A percentile compares a stretch with the other conserved stretches of the same genome.
These are phyloP conservation scores for Salicornia ramosissima DNA, from an alignment of 148 eudicot genomes.

Conservation along the genomic window DNA sequence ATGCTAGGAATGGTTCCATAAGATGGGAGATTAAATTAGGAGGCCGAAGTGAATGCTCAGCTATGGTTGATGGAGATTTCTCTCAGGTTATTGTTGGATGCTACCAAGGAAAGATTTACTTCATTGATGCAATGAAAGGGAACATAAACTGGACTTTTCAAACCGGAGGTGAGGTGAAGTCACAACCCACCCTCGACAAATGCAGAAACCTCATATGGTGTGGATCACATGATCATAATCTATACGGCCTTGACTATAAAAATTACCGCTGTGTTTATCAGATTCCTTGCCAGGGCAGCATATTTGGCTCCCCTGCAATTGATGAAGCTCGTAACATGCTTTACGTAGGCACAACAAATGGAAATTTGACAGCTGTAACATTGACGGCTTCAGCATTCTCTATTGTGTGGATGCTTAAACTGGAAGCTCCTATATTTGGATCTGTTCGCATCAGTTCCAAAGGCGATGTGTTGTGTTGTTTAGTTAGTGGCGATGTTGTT, in stretches of 20 bases:
- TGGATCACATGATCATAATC: slow-evolving; percentile 81
- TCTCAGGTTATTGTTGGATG: slow-evolving; percentile 85
- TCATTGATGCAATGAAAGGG: slow-evolving; percentile 55
- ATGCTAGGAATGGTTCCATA: slow-evolving; percentile 67
- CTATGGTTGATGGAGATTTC: slow-evolving; percentile 64
- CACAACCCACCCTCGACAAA: slow-evolving; percentile 69
- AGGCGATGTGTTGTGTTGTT: slow-evolving; percentile 70
- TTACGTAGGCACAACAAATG: slow-evolving; percentile 73
- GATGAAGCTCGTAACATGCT: slow-evolving; percentile 51
- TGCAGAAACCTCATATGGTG: slow-evolving; percentile 82
- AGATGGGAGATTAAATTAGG: slow-evolving; percentile 61
- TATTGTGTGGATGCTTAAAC: slow-evolving; percentile 55
- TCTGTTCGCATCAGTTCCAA: slow-evolving; percentile 52
- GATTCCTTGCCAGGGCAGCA: slow-evolving; percentile 72
- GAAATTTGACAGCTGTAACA: slow-evolving; percentile 63
- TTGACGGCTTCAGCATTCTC: slow-evolving; percentile 41
- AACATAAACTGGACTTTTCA: slow-evolving; percentile 65
- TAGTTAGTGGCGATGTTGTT: slow-evolving; percentile 72
- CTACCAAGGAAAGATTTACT: slow-evolving; percentile 85
- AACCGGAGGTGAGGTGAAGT: slow-evolving; percentile 81
- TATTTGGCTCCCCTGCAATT: slow-evolving; percentile 77
- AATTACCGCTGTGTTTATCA: slow-evolving; percentile 52
- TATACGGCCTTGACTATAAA: slow-evolving; percentile 79
- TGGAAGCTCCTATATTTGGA: slow-evolving; percentile 77
- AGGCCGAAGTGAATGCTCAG: slow-evolving; percentile 80